These are phyloP conservation scores for Chlorella sp. DNA, from an alignment of 139 green algal species.

Conservation along the genomic window DNA sequence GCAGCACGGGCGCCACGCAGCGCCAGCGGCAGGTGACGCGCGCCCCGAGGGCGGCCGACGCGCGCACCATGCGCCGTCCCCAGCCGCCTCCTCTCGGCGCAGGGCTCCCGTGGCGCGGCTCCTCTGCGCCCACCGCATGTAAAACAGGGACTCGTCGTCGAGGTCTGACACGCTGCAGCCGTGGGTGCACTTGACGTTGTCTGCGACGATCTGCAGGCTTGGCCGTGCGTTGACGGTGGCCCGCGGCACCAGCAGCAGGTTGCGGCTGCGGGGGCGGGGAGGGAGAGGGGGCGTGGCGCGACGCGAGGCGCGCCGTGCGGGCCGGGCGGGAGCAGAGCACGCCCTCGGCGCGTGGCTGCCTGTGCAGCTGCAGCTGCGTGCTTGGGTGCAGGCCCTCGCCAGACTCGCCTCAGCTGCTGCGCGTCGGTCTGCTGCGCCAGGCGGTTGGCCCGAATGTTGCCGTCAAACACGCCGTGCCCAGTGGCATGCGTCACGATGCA, in stretches of 20 bases:
- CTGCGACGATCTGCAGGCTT: slow-evolving; percentile 90
- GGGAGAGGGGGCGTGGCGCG: too few relatives aligned
- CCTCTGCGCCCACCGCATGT: slow-evolving; percentile 73
- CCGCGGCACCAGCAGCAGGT: slow-evolving; percentile 90
- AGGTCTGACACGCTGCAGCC: slow-evolving; percentile 95
- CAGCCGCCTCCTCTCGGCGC: not conserved
- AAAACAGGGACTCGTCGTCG: slow-evolving; percentile 98
- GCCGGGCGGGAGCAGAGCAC: too few relatives aligned
- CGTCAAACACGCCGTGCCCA: slow-evolving; percentile 94
- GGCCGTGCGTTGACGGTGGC: slow-evolving; percentile 87
- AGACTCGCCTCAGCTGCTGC: slow-evolving; percentile 91
- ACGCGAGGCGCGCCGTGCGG: too few relatives aligned
- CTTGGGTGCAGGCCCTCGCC: too few relatives aligned
- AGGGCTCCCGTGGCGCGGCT: not conserved
- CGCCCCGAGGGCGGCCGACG: not conserved
- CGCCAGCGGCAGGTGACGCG: not conserved
- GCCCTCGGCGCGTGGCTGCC: too few relatives aligned
- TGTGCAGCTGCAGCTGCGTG: too few relatives aligned
- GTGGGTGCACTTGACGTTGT: slow-evolving; percentile 99
- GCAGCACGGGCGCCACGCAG: slow-evolving; percentile 11
- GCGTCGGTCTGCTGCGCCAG: slow-evolving; percentile 95
- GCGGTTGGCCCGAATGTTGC: slow-evolving; percentile 90
- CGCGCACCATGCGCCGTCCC: not conserved
- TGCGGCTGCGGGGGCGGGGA: too few relatives aligned
- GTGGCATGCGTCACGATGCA: slow-evolving; percentile 86